These are phyloP conservation scores for Candida pseudoglaebosa DNA, from an alignment of 805 yeast species.

Conservation along the genomic window DNA sequence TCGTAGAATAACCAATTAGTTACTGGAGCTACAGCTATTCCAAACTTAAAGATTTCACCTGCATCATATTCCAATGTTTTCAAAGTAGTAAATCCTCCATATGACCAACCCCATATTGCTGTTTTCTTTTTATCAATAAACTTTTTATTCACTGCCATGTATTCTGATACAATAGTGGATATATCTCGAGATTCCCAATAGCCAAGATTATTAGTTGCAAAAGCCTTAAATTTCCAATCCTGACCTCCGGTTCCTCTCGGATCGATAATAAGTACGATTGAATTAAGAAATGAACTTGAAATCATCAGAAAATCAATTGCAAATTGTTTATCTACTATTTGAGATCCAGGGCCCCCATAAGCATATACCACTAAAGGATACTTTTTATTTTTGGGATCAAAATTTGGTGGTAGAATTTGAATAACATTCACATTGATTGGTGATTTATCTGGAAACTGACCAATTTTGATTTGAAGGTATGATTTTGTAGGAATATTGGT, in stretches of 20 bases:
- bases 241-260: constrained; percentile 83
- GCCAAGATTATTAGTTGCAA: constrained; percentile 57
- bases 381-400: constrained; percentile 38
- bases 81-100: constrained; percentile 91
- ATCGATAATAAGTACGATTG: constrained; percentile 63
- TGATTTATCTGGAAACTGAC: constrained; percentile 24
- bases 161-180: constrained; percentile 45
- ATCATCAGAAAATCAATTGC: constrained; percentile 55
- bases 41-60: constrained; percentile 68
- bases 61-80: constrained; percentile 87
- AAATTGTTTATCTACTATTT: constrained; percentile 46
- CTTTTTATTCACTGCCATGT: constrained; percentile 38
- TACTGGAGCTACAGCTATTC: constrained; percentile 96
- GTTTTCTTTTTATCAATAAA: constrained; percentile 59
- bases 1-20: constrained; percentile 92
- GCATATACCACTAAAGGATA: constrained; percentile 66
- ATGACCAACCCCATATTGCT: constrained; percentile 98
- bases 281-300: constrained; percentile 52
- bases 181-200: constrained; percentile 76
- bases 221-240: constrained; percentile 63
- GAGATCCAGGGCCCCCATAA: constrained; percentile 83
- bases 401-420: constrained; percentile 59
- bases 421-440: constrained; percentile 44
- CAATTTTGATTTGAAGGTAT: constrained; percentile 30
- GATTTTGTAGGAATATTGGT: constrained; percentile 50